A percentile compares a stretch with the other conserved stretches of the same genome.
These are phyloP conservation scores for Hortiboletus campestris DNA, from an alignment of 768 basidiomycete genomes.

Conservation along the genomic window DNA sequence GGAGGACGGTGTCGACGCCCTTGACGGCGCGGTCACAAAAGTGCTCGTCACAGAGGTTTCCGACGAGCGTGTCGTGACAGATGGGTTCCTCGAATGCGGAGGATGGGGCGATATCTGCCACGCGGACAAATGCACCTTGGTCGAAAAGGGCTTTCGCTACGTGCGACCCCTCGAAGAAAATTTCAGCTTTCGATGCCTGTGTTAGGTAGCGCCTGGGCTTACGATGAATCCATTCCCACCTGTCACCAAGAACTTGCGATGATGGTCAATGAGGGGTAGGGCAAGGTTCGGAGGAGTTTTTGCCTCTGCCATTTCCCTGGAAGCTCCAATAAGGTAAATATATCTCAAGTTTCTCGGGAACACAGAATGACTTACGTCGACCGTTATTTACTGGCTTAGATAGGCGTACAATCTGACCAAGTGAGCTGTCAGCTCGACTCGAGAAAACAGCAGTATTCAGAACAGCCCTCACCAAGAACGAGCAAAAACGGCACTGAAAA, in stretches of 20 bases:
- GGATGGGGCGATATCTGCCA: constrained; percentile 40
- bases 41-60: constrained; percentile 45
- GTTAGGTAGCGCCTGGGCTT: constrained; percentile 10
- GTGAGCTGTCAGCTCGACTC: background rate
- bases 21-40: constrained; percentile 38
- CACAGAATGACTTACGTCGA: background rate
- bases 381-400: background rate
- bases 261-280: background rate
- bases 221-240: constrained; percentile 59
- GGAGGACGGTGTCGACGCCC: constrained; percentile 46
- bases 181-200: background rate
- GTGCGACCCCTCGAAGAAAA: constrained; percentile 45
- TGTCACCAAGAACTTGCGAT: constrained; percentile 38
- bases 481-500: background rate
- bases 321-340: background rate
- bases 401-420: background rate
- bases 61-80: constrained; percentile 39
- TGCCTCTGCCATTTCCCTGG: constrained; percentile 1
- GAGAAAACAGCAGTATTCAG: background rate
- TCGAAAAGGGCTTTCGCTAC: constrained; percentile 40
- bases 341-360: background rate
- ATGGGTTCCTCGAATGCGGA: constrained; percentile 22
- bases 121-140: constrained; percentile 36
- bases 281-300: background rate
- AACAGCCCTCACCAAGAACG: background rate